Evolutionary conservation across 192 early-diverging fungal species (phyloP).

Genomic region (Umbelopsis sp.): DNA sequence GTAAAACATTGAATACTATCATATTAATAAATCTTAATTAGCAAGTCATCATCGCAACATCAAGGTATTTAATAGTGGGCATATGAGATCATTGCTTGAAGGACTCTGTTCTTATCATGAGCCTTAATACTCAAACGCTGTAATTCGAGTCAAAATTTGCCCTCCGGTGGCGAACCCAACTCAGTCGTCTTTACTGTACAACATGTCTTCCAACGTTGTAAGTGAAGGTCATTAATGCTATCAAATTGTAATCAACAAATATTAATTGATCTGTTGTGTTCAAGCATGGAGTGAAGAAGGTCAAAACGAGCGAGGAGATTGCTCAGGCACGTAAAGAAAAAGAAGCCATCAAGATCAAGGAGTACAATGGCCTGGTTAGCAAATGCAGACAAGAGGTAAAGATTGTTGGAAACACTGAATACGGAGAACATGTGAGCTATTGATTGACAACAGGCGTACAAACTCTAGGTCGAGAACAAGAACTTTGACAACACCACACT

Average conservation of each 20-base stretch:
- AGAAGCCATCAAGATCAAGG: constrained; percentile 47
- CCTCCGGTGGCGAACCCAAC: not conserved
- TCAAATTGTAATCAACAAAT: too few relatives aligned
- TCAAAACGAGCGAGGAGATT: constrained; percentile 39
- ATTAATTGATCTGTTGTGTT: not conserved
- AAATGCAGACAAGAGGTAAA: constrained; percentile 36
- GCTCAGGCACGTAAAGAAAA: constrained; percentile 37
- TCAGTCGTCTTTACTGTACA: not conserved
- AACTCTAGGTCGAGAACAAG: constrained; percentile 36
- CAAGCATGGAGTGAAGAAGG: constrained; percentile 46
- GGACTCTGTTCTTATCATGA: too few relatives aligned
- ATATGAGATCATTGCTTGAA: too few relatives aligned
- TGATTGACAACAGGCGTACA: not conserved
- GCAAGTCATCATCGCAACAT: too few relatives aligned
- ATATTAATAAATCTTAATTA: too few relatives aligned
- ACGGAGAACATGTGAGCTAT: not conserved
- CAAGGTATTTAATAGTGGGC: too few relatives aligned
- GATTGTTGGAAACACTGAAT: not conserved
- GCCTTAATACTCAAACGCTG: too few relatives aligned
- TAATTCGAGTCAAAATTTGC: too few relatives aligned
- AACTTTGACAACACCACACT: constrained; percentile 58
- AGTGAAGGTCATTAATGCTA: not conserved
- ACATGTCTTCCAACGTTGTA: constrained; percentile 11
- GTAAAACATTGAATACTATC: not conserved
- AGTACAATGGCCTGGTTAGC: constrained; percentile 42